Percentiles rank a stretch among this genome's conserved stretches.
phyloP scores from a whole-genome alignment of 108 stramenopile species.

The Cylindrotheca fusiformis region DNA sequence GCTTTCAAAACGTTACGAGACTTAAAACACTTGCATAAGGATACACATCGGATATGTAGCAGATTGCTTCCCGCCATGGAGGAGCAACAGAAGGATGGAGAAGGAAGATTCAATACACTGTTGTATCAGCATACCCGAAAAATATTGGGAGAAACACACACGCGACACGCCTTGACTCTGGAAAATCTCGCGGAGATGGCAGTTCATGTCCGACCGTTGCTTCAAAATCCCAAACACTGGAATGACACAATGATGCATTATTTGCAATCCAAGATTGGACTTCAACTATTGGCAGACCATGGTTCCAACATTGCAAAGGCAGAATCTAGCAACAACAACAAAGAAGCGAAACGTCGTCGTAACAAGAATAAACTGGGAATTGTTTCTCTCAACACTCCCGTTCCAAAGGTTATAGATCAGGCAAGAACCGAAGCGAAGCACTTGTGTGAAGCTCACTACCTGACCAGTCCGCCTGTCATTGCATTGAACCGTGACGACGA shows the following conservation, averaged over 20 bases:
- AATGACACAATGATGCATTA: neutral
- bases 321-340: no score
- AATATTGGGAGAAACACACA: constrained; percentile 49
- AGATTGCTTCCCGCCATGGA: constrained; percentile 3
- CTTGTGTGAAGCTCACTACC: neutral
- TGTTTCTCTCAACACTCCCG: constrained; percentile 57
- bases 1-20: constrained; percentile 4
- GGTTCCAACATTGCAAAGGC: neutral
- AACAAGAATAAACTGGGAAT: constrained; percentile 24
- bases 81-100: neutral
- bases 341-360: constrained; percentile 19
- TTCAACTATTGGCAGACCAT: neutral
- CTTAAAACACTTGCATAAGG: constrained; percentile 5
- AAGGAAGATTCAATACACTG: neutral
- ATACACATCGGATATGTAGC: constrained; percentile 7
- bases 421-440: neutral
- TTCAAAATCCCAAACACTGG: neutral
- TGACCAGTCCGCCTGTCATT: constrained; percentile 18
- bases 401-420: constrained; percentile 47
- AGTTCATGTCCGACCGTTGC: constrained; percentile 28
- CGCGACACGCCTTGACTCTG: constrained; percentile 67
- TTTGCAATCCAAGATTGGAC: neutral
- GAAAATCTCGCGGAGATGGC: constrained; percentile 70
- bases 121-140: constrained; percentile 1
- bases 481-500: constrained; percentile 17